Conservation (phyloP, 2,329 filamentous ascomycete species). For the Sporothrix pseudoabietina region DNA sequence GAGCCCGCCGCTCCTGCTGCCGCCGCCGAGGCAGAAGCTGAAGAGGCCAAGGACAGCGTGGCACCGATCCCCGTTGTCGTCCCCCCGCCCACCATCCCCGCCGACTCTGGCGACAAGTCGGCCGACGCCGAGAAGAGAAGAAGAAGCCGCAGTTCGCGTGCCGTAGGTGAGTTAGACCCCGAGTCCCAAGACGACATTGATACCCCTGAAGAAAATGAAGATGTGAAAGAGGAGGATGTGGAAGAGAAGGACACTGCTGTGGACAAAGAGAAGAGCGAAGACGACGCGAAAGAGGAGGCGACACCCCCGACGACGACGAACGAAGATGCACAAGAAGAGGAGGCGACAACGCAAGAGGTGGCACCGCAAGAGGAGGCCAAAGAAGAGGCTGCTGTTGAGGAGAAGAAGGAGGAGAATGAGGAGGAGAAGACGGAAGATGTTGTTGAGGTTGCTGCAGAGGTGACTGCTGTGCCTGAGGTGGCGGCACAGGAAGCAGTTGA, state of each 20-base stretch:
- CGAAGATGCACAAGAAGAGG: background rate
- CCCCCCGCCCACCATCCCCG: background rate
- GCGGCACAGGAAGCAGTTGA: background rate
- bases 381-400: background rate
- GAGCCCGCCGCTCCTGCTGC: background rate
- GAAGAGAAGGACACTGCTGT: background rate
- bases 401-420: background rate
- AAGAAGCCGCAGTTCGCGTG: conserved; percentile 19
- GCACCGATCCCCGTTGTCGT: conserved; percentile 19
- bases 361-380: conserved; percentile 1
- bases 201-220: background rate
- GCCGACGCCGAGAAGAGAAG: conserved; percentile 15
- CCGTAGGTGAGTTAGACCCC: conserved; percentile 21
- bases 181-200: conserved; percentile 15
- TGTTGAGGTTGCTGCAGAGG: background rate
- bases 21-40: background rate
- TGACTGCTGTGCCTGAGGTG: too few relatives aligned
- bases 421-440: background rate
- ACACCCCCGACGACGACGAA: background rate
- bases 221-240: conserved; percentile 6
- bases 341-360: background rate
- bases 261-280: background rate
- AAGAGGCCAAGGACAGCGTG: conserved; percentile 14
- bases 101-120: conserved; percentile 6
- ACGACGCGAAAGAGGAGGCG: conserved; percentile 5